These are phyloP conservation scores for Aspergillus cavernicola DNA, from an alignment of 495 filamentous ascomycete genomes.

Conservation along the genomic window DNA sequence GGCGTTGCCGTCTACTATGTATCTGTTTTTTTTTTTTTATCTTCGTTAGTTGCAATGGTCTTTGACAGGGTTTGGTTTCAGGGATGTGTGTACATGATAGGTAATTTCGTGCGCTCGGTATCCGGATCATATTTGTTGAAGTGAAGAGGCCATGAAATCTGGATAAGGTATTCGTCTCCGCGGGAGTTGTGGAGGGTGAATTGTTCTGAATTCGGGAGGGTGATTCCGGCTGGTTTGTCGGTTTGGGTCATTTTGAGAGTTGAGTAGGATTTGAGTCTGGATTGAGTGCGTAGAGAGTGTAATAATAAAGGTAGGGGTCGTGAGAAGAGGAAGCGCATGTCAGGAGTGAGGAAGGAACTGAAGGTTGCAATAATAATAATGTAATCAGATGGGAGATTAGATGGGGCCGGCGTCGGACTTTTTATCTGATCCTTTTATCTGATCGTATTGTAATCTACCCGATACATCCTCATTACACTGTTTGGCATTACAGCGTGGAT, in stretches of 20 bases:
- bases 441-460: too few species aligned
- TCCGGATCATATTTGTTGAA: conserved; percentile 11
- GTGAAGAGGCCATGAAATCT: conserved; percentile 28
- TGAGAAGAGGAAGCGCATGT: not conserved
- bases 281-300: not conserved
- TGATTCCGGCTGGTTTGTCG: conserved; percentile 9
- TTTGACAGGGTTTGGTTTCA: not conserved
- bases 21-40: conserved; percentile 15
- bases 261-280: not conserved
- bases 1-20: conserved; percentile 28
- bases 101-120: conserved; percentile 5
- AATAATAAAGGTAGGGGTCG: not conserved
- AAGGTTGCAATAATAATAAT: not conserved
- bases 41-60: too few species aligned
- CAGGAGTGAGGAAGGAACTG: not conserved
- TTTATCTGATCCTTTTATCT: conserved; percentile 2
- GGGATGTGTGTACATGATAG: conserved; percentile 19
- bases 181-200: conserved; percentile 20
- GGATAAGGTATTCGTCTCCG: conserved; percentile 21
- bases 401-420: not conserved
- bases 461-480: not conserved
- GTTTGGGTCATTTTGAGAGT: conserved; percentile 2
- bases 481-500: too few species aligned
- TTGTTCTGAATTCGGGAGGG: conserved; percentile 26
- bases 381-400: not conserved